Evolutionary conservation across 2,329 filamentous ascomycete genomes (phyloP).

Genomic region (Fusarium cicatricum): DNA sequence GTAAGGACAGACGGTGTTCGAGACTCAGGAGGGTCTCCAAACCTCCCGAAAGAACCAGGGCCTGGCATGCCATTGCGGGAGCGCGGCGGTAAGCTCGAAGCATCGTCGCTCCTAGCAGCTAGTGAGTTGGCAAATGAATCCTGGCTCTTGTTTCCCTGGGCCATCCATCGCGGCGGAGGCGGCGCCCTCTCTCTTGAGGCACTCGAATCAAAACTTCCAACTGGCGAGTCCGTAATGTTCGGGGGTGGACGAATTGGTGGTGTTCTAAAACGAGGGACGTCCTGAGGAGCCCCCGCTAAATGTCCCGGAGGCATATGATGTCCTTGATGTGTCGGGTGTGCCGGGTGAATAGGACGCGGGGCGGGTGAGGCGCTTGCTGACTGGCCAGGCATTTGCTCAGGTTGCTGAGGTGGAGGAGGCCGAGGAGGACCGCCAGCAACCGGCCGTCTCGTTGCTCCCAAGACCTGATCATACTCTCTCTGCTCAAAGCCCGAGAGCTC

Average conservation of each 20-base stretch:
- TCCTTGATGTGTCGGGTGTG: slow-evolving; percentile 19
- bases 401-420: slow-evolving; percentile 41
- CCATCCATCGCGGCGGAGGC: slow-evolving; percentile 56
- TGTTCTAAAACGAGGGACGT: slow-evolving; percentile 41
- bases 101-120: slow-evolving; percentile 59
- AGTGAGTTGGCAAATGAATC: slow-evolving; percentile 63
- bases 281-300: slow-evolving; percentile 30
- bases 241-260: slow-evolving; percentile 46
- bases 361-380: slow-evolving; percentile 24
- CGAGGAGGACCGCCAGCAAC: slow-evolving; percentile 36
- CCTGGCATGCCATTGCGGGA: slow-evolving; percentile 61
- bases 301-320: slow-evolving; percentile 22
- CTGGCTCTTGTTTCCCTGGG: slow-evolving; percentile 63
- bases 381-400: slow-evolving; percentile 37
- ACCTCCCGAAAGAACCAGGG: slow-evolving; percentile 50
- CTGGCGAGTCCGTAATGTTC: slow-evolving; percentile 58
- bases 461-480: slow-evolving; percentile 78
- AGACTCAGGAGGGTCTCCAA: slow-evolving; percentile 45
- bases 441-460: slow-evolving; percentile 63
- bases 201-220: slow-evolving; percentile 60
- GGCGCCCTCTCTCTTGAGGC: slow-evolving; percentile 49
- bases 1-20: slow-evolving; percentile 27
- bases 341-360: slow-evolving; percentile 29
- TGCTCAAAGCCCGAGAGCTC: slow-evolving; percentile 84
- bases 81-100: slow-evolving; percentile 58